Evolutionary conservation across 139 green algal species (phyloP).

Genomic region (Chlamydomonas eustigma): DNA sequence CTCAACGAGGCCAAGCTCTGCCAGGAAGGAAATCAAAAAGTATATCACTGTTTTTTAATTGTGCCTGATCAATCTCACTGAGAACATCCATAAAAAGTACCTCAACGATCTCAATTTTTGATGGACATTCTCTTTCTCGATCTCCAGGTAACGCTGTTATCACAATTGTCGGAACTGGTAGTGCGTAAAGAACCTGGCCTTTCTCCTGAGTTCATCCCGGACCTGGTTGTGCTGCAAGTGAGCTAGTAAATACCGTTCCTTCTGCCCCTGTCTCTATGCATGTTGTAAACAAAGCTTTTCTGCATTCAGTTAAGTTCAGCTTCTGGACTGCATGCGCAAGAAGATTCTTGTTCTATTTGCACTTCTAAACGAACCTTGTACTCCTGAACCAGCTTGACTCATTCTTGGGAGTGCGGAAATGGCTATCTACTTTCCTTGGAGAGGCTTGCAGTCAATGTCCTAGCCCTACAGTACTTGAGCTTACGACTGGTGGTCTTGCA

Average conservation of each 20-base stretch:
- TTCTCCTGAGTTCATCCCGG: slow-evolving; percentile 10
- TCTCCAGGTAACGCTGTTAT: slow-evolving; percentile 1
- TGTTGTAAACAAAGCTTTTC: too few relatives aligned
- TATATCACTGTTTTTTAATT: neutral
- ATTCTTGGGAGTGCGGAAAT: neutral
- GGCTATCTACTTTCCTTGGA: slow-evolving; percentile 16
- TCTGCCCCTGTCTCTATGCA: neutral
- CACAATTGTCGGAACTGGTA: slow-evolving; percentile 5
- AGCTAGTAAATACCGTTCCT: neutral
- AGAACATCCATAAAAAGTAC: too few relatives aligned
- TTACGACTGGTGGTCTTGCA: neutral
- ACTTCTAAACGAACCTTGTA: too few relatives aligned
- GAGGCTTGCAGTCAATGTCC: slow-evolving; percentile 14
- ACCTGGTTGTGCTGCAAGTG: slow-evolving; percentile 8
- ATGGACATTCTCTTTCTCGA: too few relatives aligned
- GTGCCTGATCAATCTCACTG: too few relatives aligned
- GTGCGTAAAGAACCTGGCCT: slow-evolving; percentile 14
- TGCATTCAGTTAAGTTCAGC: too few relatives aligned
- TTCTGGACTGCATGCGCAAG: too few relatives aligned
- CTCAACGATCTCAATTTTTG: neutral
- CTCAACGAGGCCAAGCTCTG: slow-evolving; percentile 9
- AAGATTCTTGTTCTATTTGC: too few relatives aligned
- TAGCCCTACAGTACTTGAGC: neutral
- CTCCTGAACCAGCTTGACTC: slow-evolving; percentile 18
- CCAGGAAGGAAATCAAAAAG: neutral